Evolutionary conservation across 345 rosid species (phyloP).

Genomic region (Salix caprea): DNA sequence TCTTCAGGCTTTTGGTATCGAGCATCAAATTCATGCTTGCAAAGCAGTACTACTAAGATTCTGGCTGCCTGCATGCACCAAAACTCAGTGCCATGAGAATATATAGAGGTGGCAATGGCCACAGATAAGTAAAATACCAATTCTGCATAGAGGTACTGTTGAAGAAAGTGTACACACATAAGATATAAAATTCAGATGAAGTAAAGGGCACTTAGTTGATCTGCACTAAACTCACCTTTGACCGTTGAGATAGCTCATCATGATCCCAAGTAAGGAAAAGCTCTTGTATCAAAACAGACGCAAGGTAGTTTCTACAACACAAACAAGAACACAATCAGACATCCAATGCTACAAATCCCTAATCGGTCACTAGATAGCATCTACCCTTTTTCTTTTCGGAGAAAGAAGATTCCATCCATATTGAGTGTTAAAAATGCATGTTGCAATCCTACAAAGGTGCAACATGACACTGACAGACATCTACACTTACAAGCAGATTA

Average conservation of each 20-base stretch:
- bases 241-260: slow-evolving; percentile 88
- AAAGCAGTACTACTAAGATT: slow-evolving; percentile 76
- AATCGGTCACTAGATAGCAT: not conserved
- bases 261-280: slow-evolving; percentile 96
- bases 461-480: too few species aligned
- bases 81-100: not conserved
- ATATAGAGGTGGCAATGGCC: too few species aligned
- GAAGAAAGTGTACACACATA: not conserved
- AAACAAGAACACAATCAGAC: slow-evolving; percentile 27
- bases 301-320: slow-evolving; percentile 87
- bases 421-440: too few species aligned
- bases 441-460: too few species aligned
- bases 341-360: slow-evolving; percentile 8
- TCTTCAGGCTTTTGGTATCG: slow-evolving; percentile 99
- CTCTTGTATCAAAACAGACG: slow-evolving; percentile 92
- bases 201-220: not conserved
- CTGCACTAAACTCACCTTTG: slow-evolving; percentile 51
- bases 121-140: not conserved
- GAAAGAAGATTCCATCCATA: too few species aligned
- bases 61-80: slow-evolving; percentile 76
- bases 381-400: too few species aligned
- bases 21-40: slow-evolving; percentile 97
- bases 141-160: not conserved
- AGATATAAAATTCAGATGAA: slow-evolving; percentile 7
- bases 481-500: too few species aligned